A percentile compares a stretch with the other conserved stretches of the same genome.
These are phyloP conservation scores for Sporodiniella umbellata DNA, from an alignment of 371 early-diverging fungal genomes.

Conservation along the genomic window DNA sequence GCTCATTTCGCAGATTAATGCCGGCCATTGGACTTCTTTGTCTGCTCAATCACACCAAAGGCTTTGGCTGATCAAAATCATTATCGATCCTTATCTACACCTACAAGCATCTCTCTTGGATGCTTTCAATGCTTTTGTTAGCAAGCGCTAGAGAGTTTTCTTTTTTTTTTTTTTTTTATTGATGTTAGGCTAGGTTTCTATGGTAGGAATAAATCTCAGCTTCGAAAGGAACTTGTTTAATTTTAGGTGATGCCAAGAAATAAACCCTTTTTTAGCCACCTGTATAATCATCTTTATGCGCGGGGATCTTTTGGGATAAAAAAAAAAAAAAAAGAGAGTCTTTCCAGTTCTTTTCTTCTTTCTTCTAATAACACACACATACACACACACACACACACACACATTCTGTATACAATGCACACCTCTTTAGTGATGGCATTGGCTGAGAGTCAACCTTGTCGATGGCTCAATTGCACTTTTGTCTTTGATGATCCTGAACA, in stretches of 20 bases:
- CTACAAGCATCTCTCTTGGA: too few species aligned
- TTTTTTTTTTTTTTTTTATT: constrained; percentile 1
- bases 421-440: constrained; percentile 10
- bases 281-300: constrained; percentile 6
- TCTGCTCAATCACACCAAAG: not conserved
- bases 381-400: too few species aligned
- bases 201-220: too few species aligned
- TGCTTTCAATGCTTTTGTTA: too few species aligned
- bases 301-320: too few species aligned
- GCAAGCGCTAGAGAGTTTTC: too few species aligned
- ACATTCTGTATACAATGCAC: constrained; percentile 13
- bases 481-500: constrained; percentile 73
- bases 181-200: too few species aligned
- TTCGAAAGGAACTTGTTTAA: too few species aligned
- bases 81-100: too few species aligned
- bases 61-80: too few species aligned
- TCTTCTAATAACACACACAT: not conserved
- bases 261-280: not conserved
- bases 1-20: not conserved
- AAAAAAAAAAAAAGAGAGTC: not conserved
- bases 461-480: constrained; percentile 47
- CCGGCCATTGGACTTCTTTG: not conserved
- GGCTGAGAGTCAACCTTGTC: constrained; percentile 23
- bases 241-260: constrained; percentile 8
- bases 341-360: not conserved